Percentiles rank a stretch among this genome's conserved stretches.
Evolutionary conservation across 2,329 filamentous ascomycete genomes (phyloP).

Genomic region (Hirsutella thompsonii): DNA sequence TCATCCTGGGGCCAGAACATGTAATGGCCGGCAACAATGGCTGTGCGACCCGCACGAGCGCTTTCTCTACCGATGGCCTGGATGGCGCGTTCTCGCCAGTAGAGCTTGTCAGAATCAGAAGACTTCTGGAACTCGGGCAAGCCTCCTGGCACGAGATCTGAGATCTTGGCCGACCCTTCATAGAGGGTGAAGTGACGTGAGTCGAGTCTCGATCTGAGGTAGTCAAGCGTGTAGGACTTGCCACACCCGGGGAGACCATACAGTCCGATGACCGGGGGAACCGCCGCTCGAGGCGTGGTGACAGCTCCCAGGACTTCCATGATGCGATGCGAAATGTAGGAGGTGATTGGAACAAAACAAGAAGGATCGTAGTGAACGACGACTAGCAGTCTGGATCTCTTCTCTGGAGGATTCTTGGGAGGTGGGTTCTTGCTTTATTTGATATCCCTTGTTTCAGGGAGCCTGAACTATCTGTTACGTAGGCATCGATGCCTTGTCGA

Average conservation of each 20-base stretch:
- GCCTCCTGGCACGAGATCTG: constrained; percentile 26
- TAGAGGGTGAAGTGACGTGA: constrained; percentile 28
- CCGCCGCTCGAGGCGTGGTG: neutral
- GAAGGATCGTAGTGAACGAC: no score
- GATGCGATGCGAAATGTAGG: no score
- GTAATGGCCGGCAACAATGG: constrained; percentile 40
- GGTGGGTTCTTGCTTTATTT: no score
- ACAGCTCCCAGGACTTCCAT: no score
- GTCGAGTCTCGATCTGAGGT: constrained; percentile 23
- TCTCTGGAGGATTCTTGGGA: no score
- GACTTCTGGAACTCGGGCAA: constrained; percentile 32
- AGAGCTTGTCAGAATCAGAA: constrained; percentile 18
- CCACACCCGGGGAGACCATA: constrained; percentile 43
- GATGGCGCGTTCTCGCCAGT: constrained; percentile 32
- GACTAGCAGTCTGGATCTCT: no score
- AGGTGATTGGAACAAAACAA: no score
- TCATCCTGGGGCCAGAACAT: constrained; percentile 36
- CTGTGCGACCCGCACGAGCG: constrained; percentile 17
- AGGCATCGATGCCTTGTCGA: no score
- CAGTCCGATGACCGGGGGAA: constrained; percentile 32
- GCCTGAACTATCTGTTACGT: no score
- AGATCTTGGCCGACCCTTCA: constrained; percentile 39
- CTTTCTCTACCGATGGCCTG: constrained; percentile 25
- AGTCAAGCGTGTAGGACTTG: constrained; percentile 31
- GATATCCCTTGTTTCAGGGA: no score